Evolutionary conservation across 2,329 filamentous ascomycete genomes (phyloP).

Genomic region (Hypomyces rosellus): DNA sequence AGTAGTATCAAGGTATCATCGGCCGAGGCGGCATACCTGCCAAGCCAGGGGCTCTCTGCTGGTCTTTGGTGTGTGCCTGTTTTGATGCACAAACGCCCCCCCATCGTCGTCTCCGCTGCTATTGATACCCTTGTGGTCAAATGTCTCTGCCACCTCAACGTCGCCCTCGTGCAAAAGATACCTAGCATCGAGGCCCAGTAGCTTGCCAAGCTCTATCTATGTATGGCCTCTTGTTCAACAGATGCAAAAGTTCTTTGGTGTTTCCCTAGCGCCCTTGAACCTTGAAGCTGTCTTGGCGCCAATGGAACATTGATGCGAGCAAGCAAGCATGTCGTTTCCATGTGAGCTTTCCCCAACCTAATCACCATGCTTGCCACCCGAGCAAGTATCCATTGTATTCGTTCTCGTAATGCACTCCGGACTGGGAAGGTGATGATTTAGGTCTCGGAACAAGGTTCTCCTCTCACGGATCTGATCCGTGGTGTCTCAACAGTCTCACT

Average conservation of each 20-base stretch:
- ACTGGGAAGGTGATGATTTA: slow-evolving; percentile 7
- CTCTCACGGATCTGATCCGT: background rate
- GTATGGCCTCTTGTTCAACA: background rate
- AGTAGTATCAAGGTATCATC: no score
- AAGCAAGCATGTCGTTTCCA: background rate
- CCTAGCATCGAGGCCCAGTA: no score
- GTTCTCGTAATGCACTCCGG: background rate
- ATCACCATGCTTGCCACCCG: background rate
- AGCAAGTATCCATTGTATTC: background rate
- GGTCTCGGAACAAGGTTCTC: background rate
- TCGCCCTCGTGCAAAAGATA: no score
- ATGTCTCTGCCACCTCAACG: no score
- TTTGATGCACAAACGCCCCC: no score
- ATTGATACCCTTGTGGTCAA: no score
- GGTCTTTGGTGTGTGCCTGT: no score
- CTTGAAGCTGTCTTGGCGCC: slow-evolving; percentile 2
- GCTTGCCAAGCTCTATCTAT: background rate
- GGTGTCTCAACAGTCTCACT: background rate
- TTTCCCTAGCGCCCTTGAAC: background rate
- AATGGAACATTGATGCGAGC: background rate
- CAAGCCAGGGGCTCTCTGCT: no score
- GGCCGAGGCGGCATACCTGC: no score
- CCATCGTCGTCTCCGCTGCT: no score
- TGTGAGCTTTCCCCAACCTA: slow-evolving; percentile 4
- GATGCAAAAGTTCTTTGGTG: slow-evolving; percentile 3